A percentile compares a stretch with the other conserved stretches of the same genome.
phyloP scores from a whole-genome alignment of 306 rosid genomes.

The Ammopiptanthus mongolicus region DNA sequence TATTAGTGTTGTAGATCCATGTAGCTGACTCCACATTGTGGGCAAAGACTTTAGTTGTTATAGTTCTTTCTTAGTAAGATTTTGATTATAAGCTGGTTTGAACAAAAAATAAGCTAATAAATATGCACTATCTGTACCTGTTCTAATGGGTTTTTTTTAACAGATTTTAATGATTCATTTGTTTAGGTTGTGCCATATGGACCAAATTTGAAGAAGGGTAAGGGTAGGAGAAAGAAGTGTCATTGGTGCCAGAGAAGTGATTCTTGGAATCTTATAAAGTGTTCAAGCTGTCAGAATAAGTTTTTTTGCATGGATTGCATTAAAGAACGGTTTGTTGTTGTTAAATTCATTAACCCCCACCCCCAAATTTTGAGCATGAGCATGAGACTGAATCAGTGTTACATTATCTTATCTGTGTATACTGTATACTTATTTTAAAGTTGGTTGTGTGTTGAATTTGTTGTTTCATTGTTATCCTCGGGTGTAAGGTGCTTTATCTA shows the following conservation, averaged over 20 bases:
- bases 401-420: neutral
- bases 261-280: conserved; percentile 52
- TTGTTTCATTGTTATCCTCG: neutral
- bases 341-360: conserved; percentile 2
- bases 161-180: neutral
- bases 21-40: neutral
- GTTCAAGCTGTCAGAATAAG: conserved; percentile 76
- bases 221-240: conserved; percentile 58
- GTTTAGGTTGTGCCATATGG: conserved; percentile 56
- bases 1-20: neutral
- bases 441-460: conserved; percentile 18
- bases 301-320: conserved; percentile 82
- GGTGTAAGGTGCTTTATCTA: neutral
- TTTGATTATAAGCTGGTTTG: neutral
- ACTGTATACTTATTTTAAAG: neutral
- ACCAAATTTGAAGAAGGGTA: conserved; percentile 38
- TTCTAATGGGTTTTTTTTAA: neutral
- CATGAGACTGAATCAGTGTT: neutral
- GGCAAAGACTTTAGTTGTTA: no score
- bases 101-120: neutral
- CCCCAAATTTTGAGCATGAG: neutral
- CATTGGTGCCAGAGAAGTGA: conserved; percentile 75
- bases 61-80: neutral
- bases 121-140: neutral
- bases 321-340: conserved; percentile 66